Conservation (phyloP, 1,284 basidiomycete species). For the Rhodotorula sp. region DNA sequence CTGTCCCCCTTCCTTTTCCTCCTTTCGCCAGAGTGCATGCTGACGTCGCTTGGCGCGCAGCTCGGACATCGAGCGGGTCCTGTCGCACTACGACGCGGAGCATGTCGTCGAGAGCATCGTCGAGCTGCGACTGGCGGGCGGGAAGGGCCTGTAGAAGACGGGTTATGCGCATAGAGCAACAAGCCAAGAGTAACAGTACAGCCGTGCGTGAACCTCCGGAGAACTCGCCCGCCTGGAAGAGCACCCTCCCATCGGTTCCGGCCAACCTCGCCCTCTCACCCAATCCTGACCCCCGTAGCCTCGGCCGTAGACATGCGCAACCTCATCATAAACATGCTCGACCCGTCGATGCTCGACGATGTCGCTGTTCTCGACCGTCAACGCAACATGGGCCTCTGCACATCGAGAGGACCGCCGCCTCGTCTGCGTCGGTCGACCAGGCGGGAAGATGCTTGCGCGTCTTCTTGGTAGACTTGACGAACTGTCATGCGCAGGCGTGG, state of each 20-base stretch:
- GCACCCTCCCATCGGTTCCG: no score
- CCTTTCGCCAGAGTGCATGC: not conserved
- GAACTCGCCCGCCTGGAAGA: no score
- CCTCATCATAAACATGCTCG: not conserved
- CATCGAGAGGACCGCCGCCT: not conserved
- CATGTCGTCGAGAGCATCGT: slow-evolving; percentile 94
- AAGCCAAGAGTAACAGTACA: not conserved
- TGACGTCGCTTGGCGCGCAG: slow-evolving; percentile 55
- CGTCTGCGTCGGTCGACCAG: slow-evolving; percentile 10
- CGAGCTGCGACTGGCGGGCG: slow-evolving; percentile 11
- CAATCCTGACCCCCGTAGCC: not conserved
- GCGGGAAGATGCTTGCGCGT: slow-evolving; percentile 4
- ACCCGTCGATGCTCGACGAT: slow-evolving; percentile 11
- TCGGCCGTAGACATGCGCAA: slow-evolving; percentile 16
- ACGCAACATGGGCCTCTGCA: not conserved
- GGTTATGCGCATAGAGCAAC: not conserved
- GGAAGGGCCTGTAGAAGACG: slow-evolving; percentile 1
- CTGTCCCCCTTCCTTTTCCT: not conserved
- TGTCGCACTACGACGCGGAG: slow-evolving; percentile 94
- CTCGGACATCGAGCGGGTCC: slow-evolving; percentile 72
- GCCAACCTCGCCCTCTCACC: not conserved
- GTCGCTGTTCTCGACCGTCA: slow-evolving; percentile 20
- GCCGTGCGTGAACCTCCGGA: not conserved
- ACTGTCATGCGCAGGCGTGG: not conserved
- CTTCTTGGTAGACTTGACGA: slow-evolving; percentile 3